Base-by-base conservation (phyloP, 257 asterid species). In the Petunia axillaris region DNA sequence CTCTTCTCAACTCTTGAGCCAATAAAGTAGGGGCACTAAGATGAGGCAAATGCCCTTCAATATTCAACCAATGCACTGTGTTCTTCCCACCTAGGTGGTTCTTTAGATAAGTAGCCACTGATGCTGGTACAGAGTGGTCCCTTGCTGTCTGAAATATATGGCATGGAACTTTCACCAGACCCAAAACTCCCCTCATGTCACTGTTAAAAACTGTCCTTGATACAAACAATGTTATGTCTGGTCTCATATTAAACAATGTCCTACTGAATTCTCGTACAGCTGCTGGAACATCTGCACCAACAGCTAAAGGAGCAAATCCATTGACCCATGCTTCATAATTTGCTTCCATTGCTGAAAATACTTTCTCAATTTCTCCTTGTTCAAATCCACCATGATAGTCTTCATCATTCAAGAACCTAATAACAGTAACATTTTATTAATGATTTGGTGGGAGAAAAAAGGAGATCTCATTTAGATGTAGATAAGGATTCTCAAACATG, bases 221-320 rank as follows among this genome's bases (percentile, higher is more conserved):
- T 6, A 92, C 99, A 70, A 90, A 95, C 11, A 94, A 88, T 1
- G 98, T 84, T n/a, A 94, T 94, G 78, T 94, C 98, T 0, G 98
- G 98, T 82, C 98, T 64, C 98, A 94, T 94, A 77, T 92, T 94
- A 89, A 94, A 94, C 64, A 94, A 80, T 15, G 98, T 94, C 77
- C 95, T 87, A 81, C 94, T 93, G 84, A 93, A 93, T 58, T 93
- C 98, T 36, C 92, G 86, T 68, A 93, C 98, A 0, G 96, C 98
- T 25, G 87, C 91, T 82, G 99, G 99, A 75, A 93, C 99, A 73
- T 95, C 99, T 14, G 97, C 99, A 36, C 99, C 99, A 74, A 95
- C 99, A 38, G 97, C 92, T 59, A 95, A 87, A 44, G 99, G 99
- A 64, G 99, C 98, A 82, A 87, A 93, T 0, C 99, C 99, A 44